Evolutionary conservation across 2,329 filamentous ascomycete genomes (phyloP).

Genomic region (Xylariaceae sp.): DNA sequence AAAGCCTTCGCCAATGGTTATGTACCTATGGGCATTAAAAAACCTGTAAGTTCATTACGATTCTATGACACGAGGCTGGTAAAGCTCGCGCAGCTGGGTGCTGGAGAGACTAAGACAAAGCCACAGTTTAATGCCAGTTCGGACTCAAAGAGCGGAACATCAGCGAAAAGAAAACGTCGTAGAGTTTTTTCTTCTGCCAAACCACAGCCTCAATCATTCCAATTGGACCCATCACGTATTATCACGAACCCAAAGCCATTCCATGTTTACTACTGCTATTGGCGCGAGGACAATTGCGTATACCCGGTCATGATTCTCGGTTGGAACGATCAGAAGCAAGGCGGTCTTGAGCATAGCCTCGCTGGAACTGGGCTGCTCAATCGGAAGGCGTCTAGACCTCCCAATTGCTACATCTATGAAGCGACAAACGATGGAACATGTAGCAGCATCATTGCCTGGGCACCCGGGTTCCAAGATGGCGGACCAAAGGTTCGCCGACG

Average conservation of each 20-base stretch:
- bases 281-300: slow-evolving; percentile 26
- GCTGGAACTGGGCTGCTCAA: slow-evolving; percentile 32
- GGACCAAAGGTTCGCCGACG: slow-evolving; percentile 33
- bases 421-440: neutral
- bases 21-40: slow-evolving; percentile 21
- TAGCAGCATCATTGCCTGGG: slow-evolving; percentile 36
- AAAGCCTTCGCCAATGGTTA: slow-evolving; percentile 33
- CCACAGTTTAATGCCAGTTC: neutral
- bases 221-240: neutral
- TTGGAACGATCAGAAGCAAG: slow-evolving; percentile 31
- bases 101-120: neutral
- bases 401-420: slow-evolving; percentile 36
- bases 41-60: slow-evolving; percentile 12
- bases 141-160: neutral
- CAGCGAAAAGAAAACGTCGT: neutral
- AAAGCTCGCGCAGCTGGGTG: neutral
- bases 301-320: slow-evolving; percentile 39
- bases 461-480: slow-evolving; percentile 35
- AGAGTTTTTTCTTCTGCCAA: neutral
- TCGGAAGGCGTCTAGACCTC: slow-evolving; percentile 21
- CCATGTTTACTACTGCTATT: slow-evolving; percentile 35
- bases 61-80: neutral
- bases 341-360: slow-evolving; percentile 32
- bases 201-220: neutral
- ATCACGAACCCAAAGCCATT: slow-evolving; percentile 29